Conservation (phyloP, 73 alveolate species). For the Durusdinium trenchii region DNA sequence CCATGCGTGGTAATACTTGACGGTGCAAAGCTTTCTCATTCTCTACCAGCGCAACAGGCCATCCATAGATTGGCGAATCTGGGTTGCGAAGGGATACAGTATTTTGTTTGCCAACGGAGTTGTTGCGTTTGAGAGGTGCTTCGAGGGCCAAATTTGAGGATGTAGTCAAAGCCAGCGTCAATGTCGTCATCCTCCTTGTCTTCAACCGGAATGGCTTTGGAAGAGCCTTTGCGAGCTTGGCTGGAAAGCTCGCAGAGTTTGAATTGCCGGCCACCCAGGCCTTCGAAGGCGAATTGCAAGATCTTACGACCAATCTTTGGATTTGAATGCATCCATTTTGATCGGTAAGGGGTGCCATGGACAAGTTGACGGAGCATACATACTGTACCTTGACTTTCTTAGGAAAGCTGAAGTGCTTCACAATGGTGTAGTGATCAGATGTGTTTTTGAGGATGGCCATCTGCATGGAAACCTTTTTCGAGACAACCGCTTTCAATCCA, state of each 20-base stretch:
- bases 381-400: not conserved
- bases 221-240: not conserved
- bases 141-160: not conserved
- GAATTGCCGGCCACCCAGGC: not conserved
- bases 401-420: not conserved
- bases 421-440: too few species aligned
- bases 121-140: not conserved
- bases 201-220: not conserved
- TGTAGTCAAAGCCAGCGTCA: not conserved
- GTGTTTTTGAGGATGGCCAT: too few species aligned
- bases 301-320: not conserved
- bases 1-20: not conserved
- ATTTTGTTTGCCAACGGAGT: not conserved
- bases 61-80: not conserved
- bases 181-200: not conserved
- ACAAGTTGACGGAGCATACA: too few species aligned
- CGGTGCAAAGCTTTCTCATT: not conserved
- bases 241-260: not conserved
- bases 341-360: too few species aligned
- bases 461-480: too few species aligned
- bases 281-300: not conserved
- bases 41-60: not conserved
- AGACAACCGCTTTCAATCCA: too few species aligned
- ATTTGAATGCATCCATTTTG: not conserved
- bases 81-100: not conserved